These are phyloP conservation scores for Prillingera fragicola DNA, from an alignment of 1,284 basidiomycete species.

Conservation along the genomic window DNA sequence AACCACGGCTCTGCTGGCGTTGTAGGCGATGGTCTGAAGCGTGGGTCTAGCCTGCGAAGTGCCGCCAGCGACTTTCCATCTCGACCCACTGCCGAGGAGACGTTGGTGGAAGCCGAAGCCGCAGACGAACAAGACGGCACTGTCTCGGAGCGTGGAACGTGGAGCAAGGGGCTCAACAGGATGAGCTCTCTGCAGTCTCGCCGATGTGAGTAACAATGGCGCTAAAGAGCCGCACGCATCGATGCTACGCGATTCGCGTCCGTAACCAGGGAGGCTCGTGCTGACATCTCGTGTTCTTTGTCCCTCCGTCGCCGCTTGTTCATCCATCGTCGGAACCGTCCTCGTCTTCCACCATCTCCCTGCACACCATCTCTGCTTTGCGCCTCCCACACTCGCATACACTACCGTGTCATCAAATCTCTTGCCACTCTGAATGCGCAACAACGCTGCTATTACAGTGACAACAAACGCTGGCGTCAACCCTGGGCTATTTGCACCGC, in stretches of 20 bases:
- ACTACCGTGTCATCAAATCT: neutral
- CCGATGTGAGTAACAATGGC: slow-evolving; percentile 26
- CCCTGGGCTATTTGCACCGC: slow-evolving; percentile 18
- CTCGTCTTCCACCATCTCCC: neutral
- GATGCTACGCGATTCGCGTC: neutral
- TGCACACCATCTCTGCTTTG: neutral
- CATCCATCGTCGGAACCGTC: neutral
- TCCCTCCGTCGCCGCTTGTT: neutral
- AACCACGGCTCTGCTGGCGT: neutral
- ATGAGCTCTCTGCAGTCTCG: slow-evolving; percentile 42
- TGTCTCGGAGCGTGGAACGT: slow-evolving; percentile 23
- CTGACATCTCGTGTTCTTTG: neutral
- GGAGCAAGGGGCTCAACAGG: slow-evolving; percentile 36
- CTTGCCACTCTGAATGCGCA: neutral
- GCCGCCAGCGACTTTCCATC: slow-evolving; percentile 13
- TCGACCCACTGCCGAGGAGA: slow-evolving; percentile 26
- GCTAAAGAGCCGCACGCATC: neutral
- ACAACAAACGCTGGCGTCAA: slow-evolving; percentile 10
- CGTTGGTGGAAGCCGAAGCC: slow-evolving; percentile 23
- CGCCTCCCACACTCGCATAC: neutral
- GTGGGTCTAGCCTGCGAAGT: slow-evolving; percentile 15
- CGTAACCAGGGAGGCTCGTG: neutral
- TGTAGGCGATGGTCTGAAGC: slow-evolving; percentile 5
- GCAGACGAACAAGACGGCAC: slow-evolving; percentile 23
- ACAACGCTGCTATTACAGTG: neutral